Evolutionary conservation across 2,329 filamentous ascomycete species (phyloP).

Genomic region (Drechslera avenae): DNA sequence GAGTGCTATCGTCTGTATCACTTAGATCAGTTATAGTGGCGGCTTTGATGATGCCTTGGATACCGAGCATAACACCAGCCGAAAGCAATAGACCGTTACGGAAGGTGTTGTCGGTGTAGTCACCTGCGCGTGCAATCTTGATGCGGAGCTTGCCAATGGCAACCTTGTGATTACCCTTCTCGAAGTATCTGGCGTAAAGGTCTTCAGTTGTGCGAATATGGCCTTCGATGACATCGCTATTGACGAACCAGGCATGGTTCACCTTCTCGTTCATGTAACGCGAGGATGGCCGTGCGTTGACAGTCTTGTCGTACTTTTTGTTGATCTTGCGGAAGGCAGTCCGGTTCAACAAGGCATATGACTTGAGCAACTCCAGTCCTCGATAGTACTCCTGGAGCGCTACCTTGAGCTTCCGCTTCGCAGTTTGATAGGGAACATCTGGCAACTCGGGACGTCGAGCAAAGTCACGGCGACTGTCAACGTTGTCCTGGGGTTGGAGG

Average conservation of each 20-base stretch:
- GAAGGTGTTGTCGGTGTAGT: constrained; percentile 65
- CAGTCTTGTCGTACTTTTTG: constrained; percentile 96
- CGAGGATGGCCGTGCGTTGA: constrained; percentile 75
- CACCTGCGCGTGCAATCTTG: constrained; percentile 63
- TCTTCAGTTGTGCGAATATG: constrained; percentile 85
- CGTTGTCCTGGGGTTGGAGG: constrained; percentile 43
- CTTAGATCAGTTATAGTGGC: constrained; percentile 31
- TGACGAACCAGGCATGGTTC: constrained; percentile 87
- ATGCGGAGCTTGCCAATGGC: constrained; percentile 85
- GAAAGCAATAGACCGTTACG: constrained; percentile 58
- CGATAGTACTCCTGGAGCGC: constrained; percentile 94
- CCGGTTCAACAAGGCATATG: constrained; percentile 85
- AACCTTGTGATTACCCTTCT: constrained; percentile 89
- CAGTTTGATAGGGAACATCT: constrained; percentile 80
- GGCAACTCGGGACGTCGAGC: constrained; percentile 43
- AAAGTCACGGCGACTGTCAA: constrained; percentile 51
- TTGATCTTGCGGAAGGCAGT: constrained; percentile 97
- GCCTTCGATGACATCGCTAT: constrained; percentile 80
- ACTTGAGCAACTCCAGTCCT: constrained; percentile 87
- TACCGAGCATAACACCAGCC: constrained; percentile 51
- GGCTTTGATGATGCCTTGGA: constrained; percentile 52
- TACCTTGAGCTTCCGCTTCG: constrained; percentile 88
- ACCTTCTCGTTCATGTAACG: constrained; percentile 92
- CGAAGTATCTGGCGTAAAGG: constrained; percentile 92
- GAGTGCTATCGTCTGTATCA: constrained; percentile 14